Base-by-base conservation (phyloP, 805 yeast genomes). In the Ogataea trehalophila region DNA sequence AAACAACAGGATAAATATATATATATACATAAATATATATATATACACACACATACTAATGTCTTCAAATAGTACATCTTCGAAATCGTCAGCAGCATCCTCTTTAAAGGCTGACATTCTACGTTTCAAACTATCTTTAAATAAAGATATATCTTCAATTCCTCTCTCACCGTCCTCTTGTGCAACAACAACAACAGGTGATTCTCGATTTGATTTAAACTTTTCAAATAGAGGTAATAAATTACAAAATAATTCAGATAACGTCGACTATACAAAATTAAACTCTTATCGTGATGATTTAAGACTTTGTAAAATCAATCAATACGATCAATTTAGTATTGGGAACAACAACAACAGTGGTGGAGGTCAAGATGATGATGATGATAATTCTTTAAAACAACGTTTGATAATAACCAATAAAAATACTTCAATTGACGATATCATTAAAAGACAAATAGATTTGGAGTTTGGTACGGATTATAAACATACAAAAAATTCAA, bases 211-310 rank as follows among this genome's bases (percentile, higher is more conserved):
- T 33, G 55, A 50, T 2, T 53, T 59, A 4, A 44, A 50, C 4
- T 52, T 52, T 29, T 56, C 66, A 15, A 66, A 66, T 48, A 55
- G 69, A 40, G 70, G 70, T 15, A 60, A 60, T 47, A 67, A 66
- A 49, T 45, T 62, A n/a, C 46, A 56, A 39, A 53, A 41, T 40
- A 53, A 49, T 31, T 56, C 65, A 17, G 61, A 56, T 17, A 50
- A 49, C 6, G 59, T 63, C 5, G 58, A 59, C 43, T 46, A 52
- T 17, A 52, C 62, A 13, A 51, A 55, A 35, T 47, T 65, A 39
- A 54, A 48, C 31, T 57, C 66, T 1, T 46, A 48, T 16, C 47
- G 61, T 23, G 58, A 58, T 29, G 60, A 55, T 35, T 52, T 55
- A 8, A 50, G 51, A 35, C 41, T 61, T 23, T 53, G 55, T 4